Evolutionary conservation across 345 rosid genomes (phyloP).

Genomic region (Arabis hirsuta): DNA sequence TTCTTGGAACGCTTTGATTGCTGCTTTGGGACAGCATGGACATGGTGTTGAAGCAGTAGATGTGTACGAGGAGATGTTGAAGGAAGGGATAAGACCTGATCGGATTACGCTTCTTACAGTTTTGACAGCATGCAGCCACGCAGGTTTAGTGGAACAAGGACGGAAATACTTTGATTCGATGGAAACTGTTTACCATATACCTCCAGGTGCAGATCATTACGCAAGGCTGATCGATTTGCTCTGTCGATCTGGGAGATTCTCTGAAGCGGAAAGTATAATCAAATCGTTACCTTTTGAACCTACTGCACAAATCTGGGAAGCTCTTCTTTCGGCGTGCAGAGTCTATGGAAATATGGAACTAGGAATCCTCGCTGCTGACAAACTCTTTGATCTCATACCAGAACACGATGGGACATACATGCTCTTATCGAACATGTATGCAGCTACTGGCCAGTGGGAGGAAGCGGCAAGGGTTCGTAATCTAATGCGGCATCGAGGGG

Average conservation of each 20-base stretch:
- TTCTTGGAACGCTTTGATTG: slow-evolving; percentile 51
- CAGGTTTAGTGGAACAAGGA: slow-evolving; percentile 46
- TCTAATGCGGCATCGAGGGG: slow-evolving; percentile 48
- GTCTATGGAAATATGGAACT: slow-evolving; percentile 49
- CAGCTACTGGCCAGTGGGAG: slow-evolving; percentile 43
- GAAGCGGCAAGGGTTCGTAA: slow-evolving; percentile 45
- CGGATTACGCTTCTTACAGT: slow-evolving; percentile 45
- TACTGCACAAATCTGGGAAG: slow-evolving; percentile 46
- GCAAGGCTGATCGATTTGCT: slow-evolving; percentile 46
- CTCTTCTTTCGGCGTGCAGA: slow-evolving; percentile 48
- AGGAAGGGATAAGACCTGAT: slow-evolving; percentile 47
- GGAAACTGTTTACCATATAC: slow-evolving; percentile 35
- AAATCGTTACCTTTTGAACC: slow-evolving; percentile 44
- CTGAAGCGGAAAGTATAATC: slow-evolving; percentile 40
- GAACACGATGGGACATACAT: slow-evolving; percentile 50
- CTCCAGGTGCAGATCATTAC: slow-evolving; percentile 46
- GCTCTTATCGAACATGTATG: slow-evolving; percentile 47
- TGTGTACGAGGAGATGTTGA: slow-evolving; percentile 45
- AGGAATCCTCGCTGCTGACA: slow-evolving; percentile 46
- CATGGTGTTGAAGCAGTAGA: slow-evolving; percentile 46
- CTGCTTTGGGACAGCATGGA: slow-evolving; percentile 48
- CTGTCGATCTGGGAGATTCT: slow-evolving; percentile 47
- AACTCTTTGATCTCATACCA: slow-evolving; percentile 44
- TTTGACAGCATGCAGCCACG: slow-evolving; percentile 49
- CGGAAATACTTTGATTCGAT: slow-evolving; percentile 40